Conservation (phyloP, 1,284 basidiomycete species). For the Fomitopsis betulina region DNA sequence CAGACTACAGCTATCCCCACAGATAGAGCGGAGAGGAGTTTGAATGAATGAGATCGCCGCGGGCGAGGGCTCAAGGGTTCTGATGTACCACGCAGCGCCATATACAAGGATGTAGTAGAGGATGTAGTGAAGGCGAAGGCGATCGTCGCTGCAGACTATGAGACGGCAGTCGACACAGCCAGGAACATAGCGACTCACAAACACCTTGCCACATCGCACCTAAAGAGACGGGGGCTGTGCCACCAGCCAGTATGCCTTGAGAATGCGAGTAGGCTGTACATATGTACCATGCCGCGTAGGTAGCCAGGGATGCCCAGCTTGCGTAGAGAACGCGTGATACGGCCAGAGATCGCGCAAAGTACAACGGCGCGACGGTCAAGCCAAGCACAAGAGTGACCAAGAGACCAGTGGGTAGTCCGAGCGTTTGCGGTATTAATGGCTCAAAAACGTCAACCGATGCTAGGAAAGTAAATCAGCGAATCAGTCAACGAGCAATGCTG, state of each 20-base stretch:
- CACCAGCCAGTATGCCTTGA: conserved; percentile 35
- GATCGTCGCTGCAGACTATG: conserved; percentile 34
- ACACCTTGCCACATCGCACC: conserved; percentile 59
- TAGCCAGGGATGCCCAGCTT: conserved; percentile 51
- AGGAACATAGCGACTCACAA: conserved; percentile 37
- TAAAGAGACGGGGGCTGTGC: conserved; percentile 33
- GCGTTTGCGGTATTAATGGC: conserved; percentile 35
- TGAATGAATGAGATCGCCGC: conserved; percentile 51
- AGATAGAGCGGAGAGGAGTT: conserved; percentile 48
- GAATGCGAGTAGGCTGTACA: conserved; percentile 47
- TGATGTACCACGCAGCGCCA: conserved; percentile 46
- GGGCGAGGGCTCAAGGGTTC: conserved; percentile 37
- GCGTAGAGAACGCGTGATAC: conserved; percentile 49
- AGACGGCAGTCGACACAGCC: not conserved
- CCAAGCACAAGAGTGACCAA: conserved; percentile 36
- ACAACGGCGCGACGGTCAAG: conserved; percentile 43
- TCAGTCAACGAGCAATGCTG: not conserved
- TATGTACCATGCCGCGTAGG: conserved; percentile 57
- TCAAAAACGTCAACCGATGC: conserved; percentile 50
- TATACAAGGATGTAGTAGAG: conserved; percentile 59
- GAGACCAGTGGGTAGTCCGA: conserved; percentile 29
- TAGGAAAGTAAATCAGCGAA: conserved; percentile 18
- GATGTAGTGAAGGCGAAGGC: conserved; percentile 63
- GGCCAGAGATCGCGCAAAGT: conserved; percentile 46
- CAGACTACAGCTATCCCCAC: conserved; percentile 43